Percentiles rank a stretch among this genome's conserved stretches.
phyloP scores from a whole-genome alignment of 768 basidiomycete species.

The Phylloporus rhodoxanthus region DNA sequence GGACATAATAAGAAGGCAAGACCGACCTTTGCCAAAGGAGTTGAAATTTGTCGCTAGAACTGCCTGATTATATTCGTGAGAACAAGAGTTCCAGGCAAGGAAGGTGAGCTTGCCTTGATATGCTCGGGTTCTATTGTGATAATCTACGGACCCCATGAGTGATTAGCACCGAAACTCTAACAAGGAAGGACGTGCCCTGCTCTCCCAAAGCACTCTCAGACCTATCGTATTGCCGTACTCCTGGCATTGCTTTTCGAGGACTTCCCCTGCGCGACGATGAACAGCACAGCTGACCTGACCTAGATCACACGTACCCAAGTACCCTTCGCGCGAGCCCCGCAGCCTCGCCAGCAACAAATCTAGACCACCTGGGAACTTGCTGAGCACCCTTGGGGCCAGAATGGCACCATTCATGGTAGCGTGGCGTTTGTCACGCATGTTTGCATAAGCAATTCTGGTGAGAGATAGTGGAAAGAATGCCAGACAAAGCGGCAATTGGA shows the following conservation, averaged over 20 bases:
- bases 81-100: not conserved
- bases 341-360: slow-evolving; percentile 26
- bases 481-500: slow-evolving; percentile 11
- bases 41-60: not conserved
- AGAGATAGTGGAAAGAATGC: slow-evolving; percentile 24
- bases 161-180: not conserved
- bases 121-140: slow-evolving; percentile 27
- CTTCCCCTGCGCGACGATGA: slow-evolving; percentile 23
- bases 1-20: not conserved
- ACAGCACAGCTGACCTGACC: not conserved
- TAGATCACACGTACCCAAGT: slow-evolving; percentile 23
- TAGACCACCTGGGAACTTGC: slow-evolving; percentile 34
- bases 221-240: slow-evolving; percentile 30
- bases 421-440: slow-evolving; percentile 10
- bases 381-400: slow-evolving; percentile 31
- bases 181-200: slow-evolving; percentile 26
- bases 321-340: slow-evolving; percentile 20
- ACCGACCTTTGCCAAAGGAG: not conserved
- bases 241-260: slow-evolving; percentile 18
- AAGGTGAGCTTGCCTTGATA: not conserved
- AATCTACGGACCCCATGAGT: slow-evolving; percentile 26
- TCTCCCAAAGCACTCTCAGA: slow-evolving; percentile 33
- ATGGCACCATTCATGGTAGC: slow-evolving; percentile 25
- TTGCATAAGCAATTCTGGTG: slow-evolving; percentile 10
- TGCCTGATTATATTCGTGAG: not conserved